Percentiles rank a stretch among this genome's conserved stretches.
These are phyloP conservation scores for Fomes fomentarius DNA, from an alignment of 1,284 basidiomycete genomes.

Conservation along the genomic window DNA sequence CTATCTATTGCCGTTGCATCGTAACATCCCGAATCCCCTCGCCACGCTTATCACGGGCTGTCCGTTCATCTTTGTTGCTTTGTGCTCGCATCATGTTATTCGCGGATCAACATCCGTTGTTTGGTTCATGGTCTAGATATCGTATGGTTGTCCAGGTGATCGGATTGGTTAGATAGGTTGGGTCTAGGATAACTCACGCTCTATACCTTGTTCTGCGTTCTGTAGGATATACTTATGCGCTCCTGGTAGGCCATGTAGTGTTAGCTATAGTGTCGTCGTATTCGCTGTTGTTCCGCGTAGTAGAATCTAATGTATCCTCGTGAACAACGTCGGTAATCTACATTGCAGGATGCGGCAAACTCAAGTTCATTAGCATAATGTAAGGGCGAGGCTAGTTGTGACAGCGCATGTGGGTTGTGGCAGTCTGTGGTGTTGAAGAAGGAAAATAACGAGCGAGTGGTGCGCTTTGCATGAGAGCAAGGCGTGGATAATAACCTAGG, in stretches of 20 bases:
- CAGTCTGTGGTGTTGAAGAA: no score
- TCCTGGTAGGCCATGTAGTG: background rate
- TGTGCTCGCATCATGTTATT: background rate
- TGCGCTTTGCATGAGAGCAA: no score
- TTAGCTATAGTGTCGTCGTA: background rate
- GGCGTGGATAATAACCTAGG: no score
- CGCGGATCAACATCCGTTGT: background rate
- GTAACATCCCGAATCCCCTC: no score
- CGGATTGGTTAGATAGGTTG: background rate
- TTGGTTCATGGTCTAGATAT: background rate
- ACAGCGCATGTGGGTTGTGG: no score
- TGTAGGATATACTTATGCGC: background rate
- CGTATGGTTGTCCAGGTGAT: background rate
- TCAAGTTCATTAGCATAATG: no score
- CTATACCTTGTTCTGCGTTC: background rate
- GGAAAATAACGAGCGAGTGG: no score
- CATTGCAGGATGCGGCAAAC: background rate
- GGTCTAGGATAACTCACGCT: background rate
- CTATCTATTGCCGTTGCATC: conserved; percentile 7
- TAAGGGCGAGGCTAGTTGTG: no score
- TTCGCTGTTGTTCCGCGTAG: background rate
- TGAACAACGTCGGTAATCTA: background rate
- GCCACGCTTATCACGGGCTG: background rate
- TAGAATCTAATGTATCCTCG: background rate
- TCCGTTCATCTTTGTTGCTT: background rate